Evolutionary conservation across 495 filamentous ascomycete genomes (phyloP).

Genomic region (Aspergillus biplanus): DNA sequence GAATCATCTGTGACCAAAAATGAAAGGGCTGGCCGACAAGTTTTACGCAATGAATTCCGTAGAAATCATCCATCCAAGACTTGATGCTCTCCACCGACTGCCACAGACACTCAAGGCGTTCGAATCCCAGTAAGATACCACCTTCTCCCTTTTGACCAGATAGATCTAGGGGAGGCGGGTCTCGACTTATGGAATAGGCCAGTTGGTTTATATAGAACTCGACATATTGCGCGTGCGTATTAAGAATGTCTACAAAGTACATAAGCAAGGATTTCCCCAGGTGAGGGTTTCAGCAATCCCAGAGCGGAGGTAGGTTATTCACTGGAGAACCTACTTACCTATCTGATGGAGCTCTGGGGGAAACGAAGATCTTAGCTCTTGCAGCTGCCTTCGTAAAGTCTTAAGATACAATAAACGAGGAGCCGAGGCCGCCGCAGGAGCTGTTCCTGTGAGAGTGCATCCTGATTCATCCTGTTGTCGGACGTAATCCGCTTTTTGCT

Average conservation of each 20-base stretch:
- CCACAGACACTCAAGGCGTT: conserved; percentile 41
- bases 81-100: conserved; percentile 40
- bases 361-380: conserved; percentile 28
- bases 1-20: conserved; percentile 43
- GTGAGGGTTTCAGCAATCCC: conserved; percentile 9
- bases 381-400: conserved; percentile 28
- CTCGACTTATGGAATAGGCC: conserved; percentile 28
- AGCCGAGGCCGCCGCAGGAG: conserved; percentile 13
- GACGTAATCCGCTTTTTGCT: conserved; percentile 28
- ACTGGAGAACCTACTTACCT: conserved; percentile 22
- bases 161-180: conserved; percentile 20
- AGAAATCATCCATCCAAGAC: conserved; percentile 38
- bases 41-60: conserved; percentile 28
- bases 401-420: conserved; percentile 33
- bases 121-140: conserved; percentile 27
- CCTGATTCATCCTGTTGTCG: conserved; percentile 32
- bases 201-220: conserved; percentile 43
- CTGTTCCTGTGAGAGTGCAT: conserved; percentile 11
- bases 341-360: conserved; percentile 18
- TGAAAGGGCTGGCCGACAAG: conserved; percentile 36
- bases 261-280: not conserved
- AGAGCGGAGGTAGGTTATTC: not conserved
- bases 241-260: conserved; percentile 30
- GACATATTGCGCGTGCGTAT: conserved; percentile 37
- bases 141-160: conserved; percentile 15